These are phyloP conservation scores for Sclerospora graminicola DNA, from an alignment of 352 stramenopile genomes.

Conservation along the genomic window DNA sequence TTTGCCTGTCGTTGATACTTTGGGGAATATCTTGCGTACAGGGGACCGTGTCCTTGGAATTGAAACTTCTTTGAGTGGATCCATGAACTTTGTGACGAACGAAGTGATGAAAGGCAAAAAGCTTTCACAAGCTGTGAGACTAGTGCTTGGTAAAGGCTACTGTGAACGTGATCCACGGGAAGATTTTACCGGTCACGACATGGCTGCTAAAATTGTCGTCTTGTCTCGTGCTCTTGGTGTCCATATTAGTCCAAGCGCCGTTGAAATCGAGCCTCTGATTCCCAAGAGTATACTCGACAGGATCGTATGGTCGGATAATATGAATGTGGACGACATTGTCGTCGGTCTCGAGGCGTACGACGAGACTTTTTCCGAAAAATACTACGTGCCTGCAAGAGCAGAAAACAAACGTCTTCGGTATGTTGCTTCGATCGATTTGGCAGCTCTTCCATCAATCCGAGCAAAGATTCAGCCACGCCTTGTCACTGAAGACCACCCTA, in stretches of 20 bases:
- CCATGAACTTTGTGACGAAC: no score
- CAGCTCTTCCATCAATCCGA: slow-evolving; percentile 25
- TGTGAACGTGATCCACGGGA: slow-evolving; percentile 63
- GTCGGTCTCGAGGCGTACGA: slow-evolving; percentile 43
- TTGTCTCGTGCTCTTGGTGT: slow-evolving; percentile 53
- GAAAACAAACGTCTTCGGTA: no score
- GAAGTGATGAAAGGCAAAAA: no score
- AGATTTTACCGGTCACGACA: slow-evolving; percentile 52
- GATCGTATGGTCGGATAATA: slow-evolving; percentile 37
- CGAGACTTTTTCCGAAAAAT: slow-evolving; percentile 41
- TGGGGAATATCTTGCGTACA: slow-evolving; percentile 64
- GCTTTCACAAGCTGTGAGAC: slow-evolving; percentile 44
- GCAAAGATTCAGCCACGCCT: slow-evolving; percentile 42
- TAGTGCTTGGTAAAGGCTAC: slow-evolving; percentile 42
- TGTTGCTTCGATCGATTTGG: no score
- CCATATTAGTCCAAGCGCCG: slow-evolving; percentile 30
- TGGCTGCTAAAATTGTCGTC: slow-evolving; percentile 62
- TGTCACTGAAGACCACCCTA: slow-evolving; percentile 53
- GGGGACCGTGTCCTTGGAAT: slow-evolving; percentile 55
- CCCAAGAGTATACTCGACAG: slow-evolving; percentile 29
- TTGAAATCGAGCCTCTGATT: slow-evolving; percentile 46
- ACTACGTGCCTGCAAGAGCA: no score
- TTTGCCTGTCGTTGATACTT: slow-evolving; percentile 60
- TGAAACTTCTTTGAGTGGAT: no score
- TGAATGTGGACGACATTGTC: slow-evolving; percentile 37